These are phyloP conservation scores for Aspergillus affinis DNA, from an alignment of 495 filamentous ascomycete species.

Conservation along the genomic window DNA sequence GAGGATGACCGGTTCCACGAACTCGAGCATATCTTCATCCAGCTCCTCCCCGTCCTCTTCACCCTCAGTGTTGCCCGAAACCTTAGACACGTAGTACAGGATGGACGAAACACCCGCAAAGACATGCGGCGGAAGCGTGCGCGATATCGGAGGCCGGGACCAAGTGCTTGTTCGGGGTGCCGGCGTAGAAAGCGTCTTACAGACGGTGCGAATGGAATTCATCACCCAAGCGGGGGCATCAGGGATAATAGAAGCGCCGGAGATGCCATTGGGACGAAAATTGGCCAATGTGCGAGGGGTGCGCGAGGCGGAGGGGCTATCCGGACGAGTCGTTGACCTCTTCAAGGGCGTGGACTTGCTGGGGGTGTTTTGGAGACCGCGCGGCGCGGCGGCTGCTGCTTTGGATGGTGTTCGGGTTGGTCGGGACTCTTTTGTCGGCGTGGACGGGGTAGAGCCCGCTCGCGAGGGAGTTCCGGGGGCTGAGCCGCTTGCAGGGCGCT, in stretches of 20 bases:
- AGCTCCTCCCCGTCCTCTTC: conserved; percentile 30
- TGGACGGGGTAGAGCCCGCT: conserved; percentile 30
- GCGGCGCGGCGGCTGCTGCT: conserved; percentile 26
- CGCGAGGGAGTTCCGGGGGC: conserved; percentile 31
- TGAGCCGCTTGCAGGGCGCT: conserved; percentile 30
- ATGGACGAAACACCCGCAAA: conserved; percentile 62
- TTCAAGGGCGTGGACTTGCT: conserved; percentile 44
- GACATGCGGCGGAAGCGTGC: conserved; percentile 59
- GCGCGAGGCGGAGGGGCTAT: conserved; percentile 24
- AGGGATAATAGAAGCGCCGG: conserved; percentile 34
- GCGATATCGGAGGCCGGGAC: conserved; percentile 46
- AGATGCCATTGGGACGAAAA: conserved; percentile 22
- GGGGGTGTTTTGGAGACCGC: conserved; percentile 43
- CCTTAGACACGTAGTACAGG: conserved; percentile 40
- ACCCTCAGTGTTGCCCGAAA: conserved; percentile 28
- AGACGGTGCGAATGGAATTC: conserved; percentile 63
- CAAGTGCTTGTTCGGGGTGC: conserved; percentile 45
- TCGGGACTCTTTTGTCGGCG: conserved; percentile 32
- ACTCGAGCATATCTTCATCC: conserved; percentile 40
- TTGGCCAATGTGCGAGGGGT: conserved; percentile 22
- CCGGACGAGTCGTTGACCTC: conserved; percentile 25
- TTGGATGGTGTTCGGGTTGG: conserved; percentile 36
- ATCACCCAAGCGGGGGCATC: conserved; percentile 66
- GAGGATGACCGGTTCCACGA: conserved; percentile 37
- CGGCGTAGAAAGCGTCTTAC: conserved; percentile 58